Evolutionary conservation across 495 filamentous ascomycete genomes (phyloP).

Genomic region (Neurospora sp.): DNA sequence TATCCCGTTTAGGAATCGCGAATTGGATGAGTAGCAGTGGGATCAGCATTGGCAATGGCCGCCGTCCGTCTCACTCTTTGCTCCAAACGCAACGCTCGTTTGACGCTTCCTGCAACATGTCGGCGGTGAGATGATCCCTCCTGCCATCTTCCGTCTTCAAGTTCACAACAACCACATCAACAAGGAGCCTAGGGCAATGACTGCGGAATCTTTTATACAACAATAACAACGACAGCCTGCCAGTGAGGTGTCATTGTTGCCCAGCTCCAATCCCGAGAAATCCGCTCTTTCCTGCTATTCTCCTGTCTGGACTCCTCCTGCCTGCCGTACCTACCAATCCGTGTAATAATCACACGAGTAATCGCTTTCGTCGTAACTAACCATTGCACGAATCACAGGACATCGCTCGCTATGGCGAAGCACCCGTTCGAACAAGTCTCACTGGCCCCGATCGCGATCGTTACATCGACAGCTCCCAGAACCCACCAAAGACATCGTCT

Average conservation of each 20-base stretch:
- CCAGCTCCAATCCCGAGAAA: neutral
- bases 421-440: slow-evolving; percentile 65
- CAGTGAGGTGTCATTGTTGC: neutral
- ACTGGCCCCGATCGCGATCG: slow-evolving; percentile 62
- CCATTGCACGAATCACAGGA: slow-evolving; percentile 40
- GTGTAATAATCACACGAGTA: neutral
- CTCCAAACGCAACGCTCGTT: neutral
- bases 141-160: neutral
- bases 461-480: slow-evolving; percentile 32
- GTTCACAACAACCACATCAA: neutral
- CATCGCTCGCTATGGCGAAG: slow-evolving; percentile 71
- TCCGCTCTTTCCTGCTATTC: neutral
- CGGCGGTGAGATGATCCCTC: neutral
- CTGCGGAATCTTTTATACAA: neutral
- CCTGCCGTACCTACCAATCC: neutral
- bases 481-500: slow-evolving; percentile 40
- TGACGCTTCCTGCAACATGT: neutral
- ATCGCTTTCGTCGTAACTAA: slow-evolving; percentile 1
- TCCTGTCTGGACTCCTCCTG: neutral
- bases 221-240: neutral
- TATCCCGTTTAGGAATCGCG: neutral
- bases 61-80: neutral
- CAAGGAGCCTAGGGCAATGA: neutral
- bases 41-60: neutral
- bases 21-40: neutral